Percentiles rank a stretch among this genome's conserved stretches.
These are phyloP conservation scores for Alternaria panax DNA, from an alignment of 2,329 filamentous ascomycete genomes.

Conservation along the genomic window DNA sequence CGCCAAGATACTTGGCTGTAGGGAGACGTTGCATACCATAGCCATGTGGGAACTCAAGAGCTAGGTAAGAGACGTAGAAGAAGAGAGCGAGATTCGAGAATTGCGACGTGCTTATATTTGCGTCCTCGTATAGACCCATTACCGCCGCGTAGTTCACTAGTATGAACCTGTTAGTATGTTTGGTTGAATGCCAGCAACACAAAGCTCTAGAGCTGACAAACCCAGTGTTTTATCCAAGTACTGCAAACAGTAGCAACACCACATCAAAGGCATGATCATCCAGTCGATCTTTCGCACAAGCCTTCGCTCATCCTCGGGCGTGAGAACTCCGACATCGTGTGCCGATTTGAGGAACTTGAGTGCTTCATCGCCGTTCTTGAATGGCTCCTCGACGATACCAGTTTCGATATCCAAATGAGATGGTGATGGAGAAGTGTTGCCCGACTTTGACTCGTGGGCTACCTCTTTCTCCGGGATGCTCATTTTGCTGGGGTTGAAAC, in stretches of 20 bases:
- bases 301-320: constrained; percentile 24
- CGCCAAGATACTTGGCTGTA: constrained; percentile 61
- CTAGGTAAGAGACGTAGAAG: constrained; percentile 50
- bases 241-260: constrained; percentile 49
- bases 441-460: constrained; percentile 1
- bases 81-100: constrained; percentile 48
- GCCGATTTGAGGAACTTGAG: constrained; percentile 32
- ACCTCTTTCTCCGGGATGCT: constrained; percentile 1
- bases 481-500: not conserved
- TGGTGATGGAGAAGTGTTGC: constrained; percentile 1
- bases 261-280: constrained; percentile 53
- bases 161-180: not conserved
- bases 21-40: constrained; percentile 63
- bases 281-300: constrained; percentile 50
- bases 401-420: constrained; percentile 17
- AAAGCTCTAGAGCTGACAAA: constrained; percentile 49
- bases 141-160: constrained; percentile 52
- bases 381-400: constrained; percentile 15
- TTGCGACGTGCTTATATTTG: constrained; percentile 46
- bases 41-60: constrained; percentile 52
- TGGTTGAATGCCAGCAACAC: not conserved
- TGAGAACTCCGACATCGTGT: constrained; percentile 21
- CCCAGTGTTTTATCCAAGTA: constrained; percentile 52
- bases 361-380: constrained; percentile 31
- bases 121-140: constrained; percentile 51